phyloP scores from a whole-genome alignment of 768 basidiomycete genomes.

The Panellus pusillus region DNA sequence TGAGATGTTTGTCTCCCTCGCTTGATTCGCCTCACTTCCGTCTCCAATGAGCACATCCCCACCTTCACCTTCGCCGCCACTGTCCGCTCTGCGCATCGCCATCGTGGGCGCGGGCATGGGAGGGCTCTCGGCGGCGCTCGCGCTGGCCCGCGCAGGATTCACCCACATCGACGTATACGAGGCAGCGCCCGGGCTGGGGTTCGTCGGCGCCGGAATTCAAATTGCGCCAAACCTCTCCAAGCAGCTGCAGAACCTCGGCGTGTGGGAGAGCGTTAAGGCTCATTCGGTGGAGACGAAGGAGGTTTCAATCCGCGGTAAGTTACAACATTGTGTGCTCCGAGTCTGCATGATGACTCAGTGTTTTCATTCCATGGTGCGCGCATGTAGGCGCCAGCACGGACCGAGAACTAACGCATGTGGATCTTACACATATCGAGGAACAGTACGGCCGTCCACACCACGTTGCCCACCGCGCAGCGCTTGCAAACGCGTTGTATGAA shows the following conservation, averaged over 20 bases:
- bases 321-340: neutral
- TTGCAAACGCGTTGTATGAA: slow-evolving; percentile 31
- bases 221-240: slow-evolving; percentile 35
- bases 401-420: slow-evolving; percentile 30
- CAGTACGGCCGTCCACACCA: slow-evolving; percentile 33
- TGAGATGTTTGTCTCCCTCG: no score
- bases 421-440: slow-evolving; percentile 28
- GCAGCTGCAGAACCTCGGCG: slow-evolving; percentile 30
- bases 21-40: no score
- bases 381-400: slow-evolving; percentile 26
- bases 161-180: slow-evolving; percentile 32
- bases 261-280: slow-evolving; percentile 26
- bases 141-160: slow-evolving; percentile 31
- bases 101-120: slow-evolving; percentile 27
- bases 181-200: slow-evolving; percentile 28
- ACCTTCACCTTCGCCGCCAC: no score
- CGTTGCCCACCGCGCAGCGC: slow-evolving; percentile 34
- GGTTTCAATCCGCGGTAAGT: slow-evolving; percentile 29
- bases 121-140: slow-evolving; percentile 31
- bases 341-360: no score
- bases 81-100: slow-evolving; percentile 15
- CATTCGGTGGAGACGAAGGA: slow-evolving; percentile 30
- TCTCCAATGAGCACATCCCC: no score
- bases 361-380: no score
- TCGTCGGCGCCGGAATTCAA: slow-evolving; percentile 40